phyloP scores from a whole-genome alignment of 2,329 filamentous ascomycete genomes.

The Dichotomopilus funicola region DNA sequence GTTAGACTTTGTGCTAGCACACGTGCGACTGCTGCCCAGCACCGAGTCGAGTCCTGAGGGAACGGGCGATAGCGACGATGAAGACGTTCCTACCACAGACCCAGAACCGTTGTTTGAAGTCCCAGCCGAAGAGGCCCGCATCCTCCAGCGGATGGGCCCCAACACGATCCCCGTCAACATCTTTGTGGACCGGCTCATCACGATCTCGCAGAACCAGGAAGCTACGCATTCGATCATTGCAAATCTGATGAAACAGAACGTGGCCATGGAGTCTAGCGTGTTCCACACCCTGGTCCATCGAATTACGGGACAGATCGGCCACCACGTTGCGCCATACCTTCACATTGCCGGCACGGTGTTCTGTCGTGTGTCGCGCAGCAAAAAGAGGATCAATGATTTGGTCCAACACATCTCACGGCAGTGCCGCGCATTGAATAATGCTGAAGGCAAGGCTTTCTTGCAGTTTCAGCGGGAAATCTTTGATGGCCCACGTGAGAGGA shows the following conservation, averaged over 20 bases:
- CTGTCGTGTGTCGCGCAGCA: conserved; percentile 36
- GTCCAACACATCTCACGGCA: conserved; percentile 40
- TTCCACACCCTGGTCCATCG: conserved; percentile 46
- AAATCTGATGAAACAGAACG: conserved; percentile 48
- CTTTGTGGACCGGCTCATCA: conserved; percentile 61
- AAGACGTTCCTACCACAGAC: conserved; percentile 31
- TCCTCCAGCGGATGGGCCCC: conserved; percentile 41
- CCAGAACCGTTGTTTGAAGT: conserved; percentile 36
- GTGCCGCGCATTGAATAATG: conserved; percentile 38
- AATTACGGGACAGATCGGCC: conserved; percentile 45
- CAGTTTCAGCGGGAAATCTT: conserved; percentile 36
- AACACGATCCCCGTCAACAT: conserved; percentile 36
- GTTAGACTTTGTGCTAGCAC: conserved; percentile 38
- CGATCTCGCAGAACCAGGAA: conserved; percentile 49
- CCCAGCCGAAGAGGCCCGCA: conserved; percentile 39
- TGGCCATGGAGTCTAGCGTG: conserved; percentile 46
- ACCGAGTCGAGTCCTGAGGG: conserved; percentile 30
- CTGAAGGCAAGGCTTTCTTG: conserved; percentile 44
- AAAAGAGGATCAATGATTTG: conserved; percentile 33
- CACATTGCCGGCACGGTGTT: conserved; percentile 48
- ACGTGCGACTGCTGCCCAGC: conserved; percentile 27
- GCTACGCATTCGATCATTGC: conserved; percentile 51
- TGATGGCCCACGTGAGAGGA: conserved; percentile 27
- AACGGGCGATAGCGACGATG: conserved; percentile 34
- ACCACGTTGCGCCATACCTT: conserved; percentile 49